phyloP scores from a whole-genome alignment of 768 basidiomycete genomes.

The Mycena sanguinolenta region DNA sequence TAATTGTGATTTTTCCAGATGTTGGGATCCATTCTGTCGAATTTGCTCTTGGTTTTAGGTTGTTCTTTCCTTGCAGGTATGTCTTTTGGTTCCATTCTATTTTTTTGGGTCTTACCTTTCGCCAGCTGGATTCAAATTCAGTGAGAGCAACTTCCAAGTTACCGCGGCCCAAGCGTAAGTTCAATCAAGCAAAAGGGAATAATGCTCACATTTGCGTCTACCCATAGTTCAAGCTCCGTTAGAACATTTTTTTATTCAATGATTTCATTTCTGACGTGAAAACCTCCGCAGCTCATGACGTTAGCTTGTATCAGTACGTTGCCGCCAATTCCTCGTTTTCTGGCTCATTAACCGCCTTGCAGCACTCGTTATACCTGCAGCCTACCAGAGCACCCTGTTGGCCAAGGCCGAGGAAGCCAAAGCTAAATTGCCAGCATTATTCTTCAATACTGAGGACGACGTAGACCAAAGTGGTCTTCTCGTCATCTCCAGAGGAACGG shows the following conservation, averaged over 20 bases:
- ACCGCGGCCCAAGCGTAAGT: conserved; percentile 91
- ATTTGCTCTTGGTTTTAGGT: conserved; percentile 90
- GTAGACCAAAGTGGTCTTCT: conserved; percentile 65
- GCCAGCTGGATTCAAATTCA: conserved; percentile 72
- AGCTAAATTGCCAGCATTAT: conserved; percentile 10
- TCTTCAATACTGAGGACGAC: conserved; percentile 35
- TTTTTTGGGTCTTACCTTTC: conserved; percentile 12
- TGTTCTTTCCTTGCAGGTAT: conserved; percentile 89
- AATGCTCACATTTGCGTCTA: conserved; percentile 5
- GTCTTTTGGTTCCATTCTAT: conserved; percentile 29
- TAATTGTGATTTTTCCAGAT: conserved; percentile 60
- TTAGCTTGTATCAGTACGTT: conserved; percentile 85
- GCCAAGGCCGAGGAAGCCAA: conserved; percentile 12
- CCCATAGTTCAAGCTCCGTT: conserved; percentile 62
- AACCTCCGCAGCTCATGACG: conserved; percentile 79
- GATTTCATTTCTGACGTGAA: conserved; percentile 20
- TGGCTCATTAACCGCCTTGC: conserved; percentile 11
- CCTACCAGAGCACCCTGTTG: conserved; percentile 71
- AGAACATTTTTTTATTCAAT: conserved; percentile 26
- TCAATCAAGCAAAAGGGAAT: background rate
- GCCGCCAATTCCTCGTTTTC: background rate
- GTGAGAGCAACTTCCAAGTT: conserved; percentile 81
- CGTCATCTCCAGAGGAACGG: conserved; percentile 85
- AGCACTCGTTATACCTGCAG: conserved; percentile 92
- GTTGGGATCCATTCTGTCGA: conserved; percentile 92